A percentile compares a stretch with the other conserved stretches of the same genome.
phyloP scores from a whole-genome alignment of 805 yeast species.

The Metschnikowia aberdeeniae region DNA sequence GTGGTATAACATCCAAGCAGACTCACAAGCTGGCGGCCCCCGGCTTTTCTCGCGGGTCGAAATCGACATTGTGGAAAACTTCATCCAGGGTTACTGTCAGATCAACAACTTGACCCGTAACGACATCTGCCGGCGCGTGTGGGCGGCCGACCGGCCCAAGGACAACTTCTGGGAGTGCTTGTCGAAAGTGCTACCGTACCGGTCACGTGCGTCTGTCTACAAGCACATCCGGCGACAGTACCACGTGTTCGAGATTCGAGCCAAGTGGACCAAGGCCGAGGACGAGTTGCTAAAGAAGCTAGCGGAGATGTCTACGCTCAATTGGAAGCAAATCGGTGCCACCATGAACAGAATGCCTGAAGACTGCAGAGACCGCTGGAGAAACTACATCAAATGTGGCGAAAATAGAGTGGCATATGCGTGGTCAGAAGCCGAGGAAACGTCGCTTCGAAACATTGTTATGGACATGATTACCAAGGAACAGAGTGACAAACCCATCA shows the following conservation, averaged over 20 bases:
- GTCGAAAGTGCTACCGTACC: slow-evolving; percentile 72
- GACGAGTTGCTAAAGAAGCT: slow-evolving; percentile 63
- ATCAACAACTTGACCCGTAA: slow-evolving; percentile 59
- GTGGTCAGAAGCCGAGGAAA: slow-evolving; percentile 78
- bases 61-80: slow-evolving; percentile 63
- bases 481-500: slow-evolving; percentile 25
- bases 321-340: slow-evolving; percentile 84
- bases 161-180: slow-evolving; percentile 88
- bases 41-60: slow-evolving; percentile 60
- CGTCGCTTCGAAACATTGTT: slow-evolving; percentile 51
- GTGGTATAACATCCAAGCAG: slow-evolving; percentile 31
- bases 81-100: slow-evolving; percentile 63
- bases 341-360: slow-evolving; percentile 92
- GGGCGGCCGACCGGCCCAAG: slow-evolving; percentile 81
- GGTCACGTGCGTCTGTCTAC: slow-evolving; percentile 86
- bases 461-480: slow-evolving; percentile 39
- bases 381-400: slow-evolving; percentile 94
- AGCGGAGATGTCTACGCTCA: slow-evolving; percentile 66
- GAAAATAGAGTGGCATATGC: slow-evolving; percentile 66
- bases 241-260: slow-evolving; percentile 82
- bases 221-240: slow-evolving; percentile 89
- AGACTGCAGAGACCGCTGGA: slow-evolving; percentile 94
- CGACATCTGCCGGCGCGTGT: slow-evolving; percentile 76
- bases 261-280: slow-evolving; percentile 85
- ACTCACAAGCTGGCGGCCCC: slow-evolving; percentile 27